Conservation (phyloP, 345 rosid genomes). For the Pelargonium nanum region DNA sequence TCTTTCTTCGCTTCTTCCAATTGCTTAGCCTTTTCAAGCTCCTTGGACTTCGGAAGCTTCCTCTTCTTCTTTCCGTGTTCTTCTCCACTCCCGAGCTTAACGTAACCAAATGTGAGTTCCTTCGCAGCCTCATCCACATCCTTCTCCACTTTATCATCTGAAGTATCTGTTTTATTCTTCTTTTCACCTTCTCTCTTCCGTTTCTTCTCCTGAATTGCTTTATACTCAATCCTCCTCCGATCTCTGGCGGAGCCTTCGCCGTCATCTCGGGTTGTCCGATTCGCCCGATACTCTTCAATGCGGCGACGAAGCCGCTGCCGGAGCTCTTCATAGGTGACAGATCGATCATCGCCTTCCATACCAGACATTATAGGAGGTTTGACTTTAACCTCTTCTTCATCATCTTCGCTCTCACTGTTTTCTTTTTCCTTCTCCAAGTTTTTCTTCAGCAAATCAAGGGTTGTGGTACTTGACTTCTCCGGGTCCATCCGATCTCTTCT, state of each 20-base stretch:
- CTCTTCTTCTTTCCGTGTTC: slow-evolving; percentile 44
- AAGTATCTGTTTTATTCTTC: slow-evolving; percentile 23
- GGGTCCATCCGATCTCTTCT: slow-evolving; percentile 75
- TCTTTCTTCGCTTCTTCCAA: slow-evolving; percentile 63
- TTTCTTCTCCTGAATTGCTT: slow-evolving; percentile 32
- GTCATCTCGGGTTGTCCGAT: slow-evolving; percentile 27
- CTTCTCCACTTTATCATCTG: slow-evolving; percentile 34
- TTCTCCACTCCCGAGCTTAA: slow-evolving; percentile 58
- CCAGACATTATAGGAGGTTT: slow-evolving; percentile 27
- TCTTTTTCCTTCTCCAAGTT: slow-evolving; percentile 56
- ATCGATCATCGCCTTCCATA: slow-evolving; percentile 27
- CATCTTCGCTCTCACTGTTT: slow-evolving; percentile 24
- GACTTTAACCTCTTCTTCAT: slow-evolving; percentile 21
- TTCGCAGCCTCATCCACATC: slow-evolving; percentile 63
- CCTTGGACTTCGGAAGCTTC: slow-evolving; percentile 48
- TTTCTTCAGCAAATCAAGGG: slow-evolving; percentile 54
- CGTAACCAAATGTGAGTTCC: slow-evolving; percentile 57
- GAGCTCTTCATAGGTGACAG: slow-evolving; percentile 69
- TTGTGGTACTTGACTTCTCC: slow-evolving; percentile 38
- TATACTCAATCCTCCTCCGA: slow-evolving; percentile 17
- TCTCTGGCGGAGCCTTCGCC: slow-evolving; percentile 18
- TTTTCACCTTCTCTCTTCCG: slow-evolving; percentile 50
- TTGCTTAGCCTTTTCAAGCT: slow-evolving; percentile 60
- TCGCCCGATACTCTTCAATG: slow-evolving; percentile 60
- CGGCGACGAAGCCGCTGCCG: slow-evolving; percentile 51